Percentiles rank a stretch among this genome's conserved stretches.
These are phyloP conservation scores for Lactarius quietus DNA, from an alignment of 768 basidiomycete genomes.

Conservation along the genomic window DNA sequence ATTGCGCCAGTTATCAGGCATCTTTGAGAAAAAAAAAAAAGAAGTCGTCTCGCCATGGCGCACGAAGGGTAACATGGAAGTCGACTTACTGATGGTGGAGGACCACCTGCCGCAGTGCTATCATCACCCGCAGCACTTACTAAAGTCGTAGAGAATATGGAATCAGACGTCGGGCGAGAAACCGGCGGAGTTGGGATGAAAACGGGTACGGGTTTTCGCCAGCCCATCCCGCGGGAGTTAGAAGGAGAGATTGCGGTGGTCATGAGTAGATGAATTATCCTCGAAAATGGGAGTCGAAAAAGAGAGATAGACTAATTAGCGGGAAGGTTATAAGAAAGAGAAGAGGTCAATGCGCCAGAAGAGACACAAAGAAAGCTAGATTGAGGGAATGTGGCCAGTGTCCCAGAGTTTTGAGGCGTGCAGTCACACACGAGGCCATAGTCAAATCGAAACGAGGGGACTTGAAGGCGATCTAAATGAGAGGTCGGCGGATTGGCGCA, in stretches of 20 bases:
- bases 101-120: background rate
- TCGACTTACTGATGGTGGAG: constrained; percentile 17
- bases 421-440: constrained; percentile 20
- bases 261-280: constrained; percentile 13
- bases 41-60: background rate
- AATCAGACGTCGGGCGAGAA: constrained; percentile 20
- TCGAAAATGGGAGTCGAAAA: constrained; percentile 19
- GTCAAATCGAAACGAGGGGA: constrained; percentile 15
- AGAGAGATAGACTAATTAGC: constrained; percentile 10
- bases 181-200: constrained; percentile 24
- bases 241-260: constrained; percentile 20
- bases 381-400: constrained; percentile 18
- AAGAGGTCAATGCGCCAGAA: constrained; percentile 10
- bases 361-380: constrained; percentile 10
- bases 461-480: constrained; percentile 6
- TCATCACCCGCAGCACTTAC: background rate
- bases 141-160: constrained; percentile 12
- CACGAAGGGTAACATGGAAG: background rate
- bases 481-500: background rate
- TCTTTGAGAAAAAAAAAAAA: background rate
- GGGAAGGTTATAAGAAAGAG: constrained; percentile 18
- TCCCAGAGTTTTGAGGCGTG: background rate
- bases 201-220: constrained; percentile 26
- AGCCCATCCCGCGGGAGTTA: constrained; percentile 20
- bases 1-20: constrained; percentile 22